phyloP scores from a whole-genome alignment of 2,329 filamentous ascomycete species.

The Neofusicoccum umdonicola region DNA sequence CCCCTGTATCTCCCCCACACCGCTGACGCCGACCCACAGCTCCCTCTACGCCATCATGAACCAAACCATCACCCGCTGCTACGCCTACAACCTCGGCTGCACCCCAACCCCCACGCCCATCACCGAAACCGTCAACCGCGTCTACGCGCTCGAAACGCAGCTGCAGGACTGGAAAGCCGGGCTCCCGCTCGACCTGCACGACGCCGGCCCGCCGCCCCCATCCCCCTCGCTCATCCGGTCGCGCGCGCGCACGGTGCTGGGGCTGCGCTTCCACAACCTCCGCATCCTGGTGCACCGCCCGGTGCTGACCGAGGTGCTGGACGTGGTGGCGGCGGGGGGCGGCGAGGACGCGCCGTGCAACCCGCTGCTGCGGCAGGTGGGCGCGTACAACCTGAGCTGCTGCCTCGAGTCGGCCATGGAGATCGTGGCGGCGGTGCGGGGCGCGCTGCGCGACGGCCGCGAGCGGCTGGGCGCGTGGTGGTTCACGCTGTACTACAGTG shows the following conservation, averaged over 20 bases:
- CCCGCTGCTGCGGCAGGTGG: slow-evolving; percentile 31
- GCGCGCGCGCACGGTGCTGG: slow-evolving; percentile 44
- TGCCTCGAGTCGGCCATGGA: slow-evolving; percentile 35
- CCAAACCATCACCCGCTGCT: slow-evolving; percentile 27
- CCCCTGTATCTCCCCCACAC: no score
- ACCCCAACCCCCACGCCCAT: slow-evolving; percentile 21
- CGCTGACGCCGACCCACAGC: background rate
- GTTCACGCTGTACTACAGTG: slow-evolving; percentile 40
- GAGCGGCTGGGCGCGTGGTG: slow-evolving; percentile 40
- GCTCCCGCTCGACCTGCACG: slow-evolving; percentile 30
- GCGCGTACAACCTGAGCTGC: slow-evolving; percentile 32
- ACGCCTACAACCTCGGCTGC: slow-evolving; percentile 42
- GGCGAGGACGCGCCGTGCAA: slow-evolving; percentile 21
- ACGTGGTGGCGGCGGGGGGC: slow-evolving; percentile 19
- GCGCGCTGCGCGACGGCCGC: slow-evolving; percentile 24
- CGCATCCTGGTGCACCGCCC: slow-evolving; percentile 44
- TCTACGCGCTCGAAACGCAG: slow-evolving; percentile 40
- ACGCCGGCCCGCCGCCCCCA: background rate
- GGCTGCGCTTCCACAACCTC: slow-evolving; percentile 43
- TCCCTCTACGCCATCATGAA: slow-evolving; percentile 34
- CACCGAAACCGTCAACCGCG: slow-evolving; percentile 29
- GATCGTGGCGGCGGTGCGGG: slow-evolving; percentile 34
- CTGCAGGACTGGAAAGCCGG: slow-evolving; percentile 39
- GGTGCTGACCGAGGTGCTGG: slow-evolving; percentile 40
- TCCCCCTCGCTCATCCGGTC: slow-evolving; percentile 17